Conservation (phyloP, 305 asterid genomes). For the Fraxinus latifolia region DNA sequence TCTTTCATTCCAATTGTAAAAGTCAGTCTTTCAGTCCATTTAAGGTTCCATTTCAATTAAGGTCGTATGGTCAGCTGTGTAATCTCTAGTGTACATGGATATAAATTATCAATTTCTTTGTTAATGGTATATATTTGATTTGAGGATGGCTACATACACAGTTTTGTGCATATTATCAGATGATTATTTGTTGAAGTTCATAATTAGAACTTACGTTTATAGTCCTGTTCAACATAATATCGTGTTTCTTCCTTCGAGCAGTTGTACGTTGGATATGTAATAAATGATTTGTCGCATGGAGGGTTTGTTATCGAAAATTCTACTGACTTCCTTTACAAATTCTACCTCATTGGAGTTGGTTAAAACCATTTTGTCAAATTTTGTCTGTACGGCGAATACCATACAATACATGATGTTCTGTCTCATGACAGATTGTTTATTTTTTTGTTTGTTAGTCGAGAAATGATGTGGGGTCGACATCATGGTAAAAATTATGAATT, state of each 20-base stretch:
- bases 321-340: neutral
- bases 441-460: neutral
- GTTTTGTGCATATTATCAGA: slow-evolving; percentile 9
- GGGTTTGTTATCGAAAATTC: neutral
- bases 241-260: neutral
- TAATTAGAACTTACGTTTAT: neutral
- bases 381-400: neutral
- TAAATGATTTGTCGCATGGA: neutral
- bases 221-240: neutral
- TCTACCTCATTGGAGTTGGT: neutral
- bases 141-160: slow-evolving; percentile 18
- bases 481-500: too few relatives aligned
- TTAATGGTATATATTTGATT: slow-evolving; percentile 15
- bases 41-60: slow-evolving; percentile 20
- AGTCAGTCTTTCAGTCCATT: slow-evolving; percentile 18
- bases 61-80: slow-evolving; percentile 27
- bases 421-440: neutral
- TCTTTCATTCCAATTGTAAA: slow-evolving; percentile 34
- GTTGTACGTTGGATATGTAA: neutral
- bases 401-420: neutral
- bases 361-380: neutral
- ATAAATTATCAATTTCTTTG: slow-evolving; percentile 28
- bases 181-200: slow-evolving; percentile 2
- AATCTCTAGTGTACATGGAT: slow-evolving; percentile 36
- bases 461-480: neutral